A percentile compares a stretch with the other conserved stretches of the same genome.
Evolutionary conservation across 2,329 filamentous ascomycete species (phyloP).

Genomic region (Colletotrichum sp.): DNA sequence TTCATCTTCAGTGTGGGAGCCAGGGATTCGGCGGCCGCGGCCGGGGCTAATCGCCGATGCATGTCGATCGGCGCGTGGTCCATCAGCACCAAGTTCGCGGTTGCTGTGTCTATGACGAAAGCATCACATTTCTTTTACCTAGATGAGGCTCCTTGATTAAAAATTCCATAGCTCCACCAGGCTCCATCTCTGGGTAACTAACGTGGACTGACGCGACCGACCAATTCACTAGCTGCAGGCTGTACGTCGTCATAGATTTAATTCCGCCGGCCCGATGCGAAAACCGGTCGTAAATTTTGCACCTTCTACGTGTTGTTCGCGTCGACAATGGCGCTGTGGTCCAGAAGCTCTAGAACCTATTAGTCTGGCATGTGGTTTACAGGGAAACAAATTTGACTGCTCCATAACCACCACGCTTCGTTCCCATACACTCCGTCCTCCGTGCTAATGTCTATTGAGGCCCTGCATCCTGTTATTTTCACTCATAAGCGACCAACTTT

Average conservation of each 20-base stretch:
- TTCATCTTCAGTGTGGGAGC: neutral
- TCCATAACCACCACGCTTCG: neutral
- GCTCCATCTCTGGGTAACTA: neutral
- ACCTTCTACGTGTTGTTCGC: neutral
- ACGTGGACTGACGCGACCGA: constrained; percentile 6
- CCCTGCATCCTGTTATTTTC: neutral
- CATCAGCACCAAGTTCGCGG: neutral
- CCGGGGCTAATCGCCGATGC: neutral
- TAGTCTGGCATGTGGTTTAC: neutral
- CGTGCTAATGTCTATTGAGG: neutral
- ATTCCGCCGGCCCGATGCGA: neutral
- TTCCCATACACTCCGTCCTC: neutral
- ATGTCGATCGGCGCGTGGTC: neutral
- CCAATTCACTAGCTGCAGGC: neutral
- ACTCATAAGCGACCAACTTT: neutral
- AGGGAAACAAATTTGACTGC: neutral
- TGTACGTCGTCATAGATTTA: constrained; percentile 15
- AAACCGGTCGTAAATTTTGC: neutral
- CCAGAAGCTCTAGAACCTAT: neutral
- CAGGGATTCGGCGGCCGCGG: neutral
- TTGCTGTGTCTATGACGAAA: constrained; percentile 20
- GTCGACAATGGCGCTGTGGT: neutral
- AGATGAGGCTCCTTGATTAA: neutral
- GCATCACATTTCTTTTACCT: neutral
- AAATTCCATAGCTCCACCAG: neutral